Evolutionary conservation across 2,329 filamentous ascomycete genomes (phyloP), one percentile per base, ranked within the genome.

Genomic region (Cladophialophora psammophila): DNA sequence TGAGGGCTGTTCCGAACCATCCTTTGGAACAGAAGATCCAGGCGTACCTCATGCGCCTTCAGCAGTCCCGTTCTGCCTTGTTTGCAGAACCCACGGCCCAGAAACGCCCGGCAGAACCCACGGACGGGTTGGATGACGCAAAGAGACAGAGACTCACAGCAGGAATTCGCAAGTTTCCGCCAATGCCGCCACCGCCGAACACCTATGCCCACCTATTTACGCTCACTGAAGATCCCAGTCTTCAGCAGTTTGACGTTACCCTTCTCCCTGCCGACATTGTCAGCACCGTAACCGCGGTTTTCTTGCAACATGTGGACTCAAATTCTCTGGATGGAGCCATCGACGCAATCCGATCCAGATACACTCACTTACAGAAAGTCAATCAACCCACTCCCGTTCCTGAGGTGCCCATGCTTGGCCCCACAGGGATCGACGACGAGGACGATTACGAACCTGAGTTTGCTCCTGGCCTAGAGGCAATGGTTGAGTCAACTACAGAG

Each of bases 361-460:
- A 35, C 71, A 71, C 67, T 67, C 78, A 72, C 71, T 78, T 68
- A 63, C 73, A 71, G 71, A 77, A 71, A 73, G 76, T 57, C 59
- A 70, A 69, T n/a, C 73, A 75, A 57, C 64, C 71, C 3, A 72
- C 71, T 52, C 63, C 70, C 38, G 64, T 74, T 15, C 74, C 73
- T 2, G 78, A 77, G 55, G 59, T 73, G 31, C 72, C 72, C 5
- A 66, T 72, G 65, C 68, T 68, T 13, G 70, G 68, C 9, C 77
- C 90, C 1, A 87, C 86, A 32, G 88, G 91, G 3, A 88, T 91
- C 6, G 89, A 90, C 8, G 93, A 96, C 50, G 94, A 97, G 20
- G 93, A 96, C 71, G 92, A 97, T 73, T 97, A 97, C 75, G 94
- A 97, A 74, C 94, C 94, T 0, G 91, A 96, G 75, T 93, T 93